Conservation (phyloP, 495 filamentous ascomycete species). For the Penicillium herquei region DNA sequence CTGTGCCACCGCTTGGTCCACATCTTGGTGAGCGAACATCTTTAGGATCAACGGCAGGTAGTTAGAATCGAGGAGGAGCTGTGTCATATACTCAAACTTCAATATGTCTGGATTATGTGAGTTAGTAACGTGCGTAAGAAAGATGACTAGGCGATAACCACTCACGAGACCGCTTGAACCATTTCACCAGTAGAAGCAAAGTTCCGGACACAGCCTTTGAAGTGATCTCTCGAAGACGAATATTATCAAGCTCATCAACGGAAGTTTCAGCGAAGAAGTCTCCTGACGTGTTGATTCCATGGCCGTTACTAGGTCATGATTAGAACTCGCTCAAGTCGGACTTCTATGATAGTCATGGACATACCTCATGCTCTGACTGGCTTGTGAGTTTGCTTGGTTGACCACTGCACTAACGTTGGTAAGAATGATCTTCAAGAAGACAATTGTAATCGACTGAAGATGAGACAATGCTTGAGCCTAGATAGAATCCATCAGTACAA, state of each 20-base stretch:
- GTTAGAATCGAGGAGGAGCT: slow-evolving; percentile 89
- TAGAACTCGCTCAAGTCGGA: neutral
- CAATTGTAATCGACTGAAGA: slow-evolving; percentile 91
- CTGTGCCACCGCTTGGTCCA: slow-evolving; percentile 83
- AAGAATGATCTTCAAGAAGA: slow-evolving; percentile 82
- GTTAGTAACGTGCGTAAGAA: slow-evolving; percentile 15
- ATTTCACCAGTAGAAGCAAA: slow-evolving; percentile 83
- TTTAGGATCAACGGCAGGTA: slow-evolving; percentile 91
- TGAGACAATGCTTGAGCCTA: slow-evolving; percentile 75
- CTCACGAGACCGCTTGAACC: slow-evolving; percentile 94
- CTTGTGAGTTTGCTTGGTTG: slow-evolving; percentile 50
- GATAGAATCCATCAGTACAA: slow-evolving; percentile 17
- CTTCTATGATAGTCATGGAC: slow-evolving; percentile 1
- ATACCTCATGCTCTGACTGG: slow-evolving; percentile 40
- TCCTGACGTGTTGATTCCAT: slow-evolving; percentile 29
- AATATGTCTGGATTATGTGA: slow-evolving; percentile 64
- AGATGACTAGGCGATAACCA: slow-evolving; percentile 7
- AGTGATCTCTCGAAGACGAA: slow-evolving; percentile 79
- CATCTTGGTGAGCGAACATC: slow-evolving; percentile 87
- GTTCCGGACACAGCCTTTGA: slow-evolving; percentile 87
- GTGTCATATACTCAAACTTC: slow-evolving; percentile 93
- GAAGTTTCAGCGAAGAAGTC: slow-evolving; percentile 40
- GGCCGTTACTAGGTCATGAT: slow-evolving; percentile 26
- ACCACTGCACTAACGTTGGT: slow-evolving; percentile 71
- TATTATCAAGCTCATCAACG: slow-evolving; percentile 74